A percentile compares a stretch with the other conserved stretches of the same genome.
phyloP scores from a whole-genome alignment of 2,329 filamentous ascomycete species.

The Huntiella savannae region DNA sequence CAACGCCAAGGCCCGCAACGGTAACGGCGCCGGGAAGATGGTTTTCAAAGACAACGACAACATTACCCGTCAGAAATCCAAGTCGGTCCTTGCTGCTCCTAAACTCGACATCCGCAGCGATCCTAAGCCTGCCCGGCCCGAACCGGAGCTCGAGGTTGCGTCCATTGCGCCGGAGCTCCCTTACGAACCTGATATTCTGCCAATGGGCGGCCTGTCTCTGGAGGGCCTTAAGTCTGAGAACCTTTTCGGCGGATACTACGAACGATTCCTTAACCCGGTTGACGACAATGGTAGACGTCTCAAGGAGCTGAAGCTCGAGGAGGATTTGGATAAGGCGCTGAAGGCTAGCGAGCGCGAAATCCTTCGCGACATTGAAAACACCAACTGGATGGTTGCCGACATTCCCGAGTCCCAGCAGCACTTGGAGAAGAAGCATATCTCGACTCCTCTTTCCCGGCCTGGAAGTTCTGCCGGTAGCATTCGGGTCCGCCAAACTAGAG shows the following conservation, averaged over 20 bases:
- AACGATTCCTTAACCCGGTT: conserved; percentile 40
- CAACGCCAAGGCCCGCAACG: conserved; percentile 60
- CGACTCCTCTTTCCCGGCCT: conserved; percentile 19
- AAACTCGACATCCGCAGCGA: conserved; percentile 20
- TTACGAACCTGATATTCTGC: conserved; percentile 52
- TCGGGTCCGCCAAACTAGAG: conserved; percentile 6
- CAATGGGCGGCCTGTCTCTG: conserved; percentile 35
- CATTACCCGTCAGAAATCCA: conserved; percentile 33
- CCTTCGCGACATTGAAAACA: conserved; percentile 42
- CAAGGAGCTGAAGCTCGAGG: conserved; percentile 40
- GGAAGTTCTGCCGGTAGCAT: conserved; percentile 2
- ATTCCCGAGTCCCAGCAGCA: conserved; percentile 25
- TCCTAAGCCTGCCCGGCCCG: conserved; percentile 21
- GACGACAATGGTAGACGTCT: conserved; percentile 48
- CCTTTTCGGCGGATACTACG: conserved; percentile 40
- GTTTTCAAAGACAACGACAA: conserved; percentile 39
- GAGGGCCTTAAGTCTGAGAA: conserved; percentile 39
- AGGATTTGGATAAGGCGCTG: conserved; percentile 29
- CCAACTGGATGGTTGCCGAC: conserved; percentile 41
- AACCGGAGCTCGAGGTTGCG: conserved; percentile 77
- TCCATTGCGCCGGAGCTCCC: conserved; percentile 48
- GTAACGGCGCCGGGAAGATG: conserved; percentile 44
- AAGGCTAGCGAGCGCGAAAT: conserved; percentile 47
- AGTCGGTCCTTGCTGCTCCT: conserved; percentile 30
- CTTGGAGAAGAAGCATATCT: conserved; percentile 2